Base-by-base conservation (phyloP, 202 grass and related monocot genomes). In the Setaria italica region DNA sequence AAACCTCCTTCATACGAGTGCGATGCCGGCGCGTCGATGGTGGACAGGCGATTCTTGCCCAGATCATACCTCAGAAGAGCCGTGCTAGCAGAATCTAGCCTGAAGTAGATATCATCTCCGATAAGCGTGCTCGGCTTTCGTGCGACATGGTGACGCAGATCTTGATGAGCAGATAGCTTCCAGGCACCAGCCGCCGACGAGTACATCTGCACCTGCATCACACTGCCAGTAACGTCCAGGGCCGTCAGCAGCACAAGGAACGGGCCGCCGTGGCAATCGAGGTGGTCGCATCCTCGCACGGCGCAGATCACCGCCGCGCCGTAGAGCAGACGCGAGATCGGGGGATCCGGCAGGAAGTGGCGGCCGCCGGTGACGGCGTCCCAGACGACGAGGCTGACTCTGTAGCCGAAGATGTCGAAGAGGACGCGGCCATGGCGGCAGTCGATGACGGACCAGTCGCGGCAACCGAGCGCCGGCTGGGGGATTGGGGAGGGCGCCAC, bases 211-310 rank as follows among this genome's bases (percentile, higher is more conserved):
- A 19, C 37, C 19, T 42, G 17, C 66, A 69, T n/a, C 4, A 60
- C 17, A 5, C 2, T 10, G 0, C 0, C 1, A 11, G 9, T 1
- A 20, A 1, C 1, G 6, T 4, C 2, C n/a, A 60, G n/a, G 1
- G 9, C 17, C 8, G n/a, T 4, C 66, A 69, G 41, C 3, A 69
- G 17, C 17, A 43, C 65, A 2, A 41, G 19, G 65, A 67, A 67
- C 17, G 65, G 35, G 65, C 35, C 65, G 37, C 15, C 19, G 2
- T 39, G 37, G 65, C 65, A 67, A 17, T 67, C 65, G 33, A 67
- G 65, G 17, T 67, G 65, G 35, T 67, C 32, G 65, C 65, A 67
- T 16, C 65, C 65, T 17, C 8, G 15, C 39, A 17, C 16, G 34
- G 35, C 65, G 19, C 65, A 67, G 7, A 67, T 35, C 65, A 67